Conservation (phyloP, 768 basidiomycete species). For the Dioszegia aurantiaca region DNA sequence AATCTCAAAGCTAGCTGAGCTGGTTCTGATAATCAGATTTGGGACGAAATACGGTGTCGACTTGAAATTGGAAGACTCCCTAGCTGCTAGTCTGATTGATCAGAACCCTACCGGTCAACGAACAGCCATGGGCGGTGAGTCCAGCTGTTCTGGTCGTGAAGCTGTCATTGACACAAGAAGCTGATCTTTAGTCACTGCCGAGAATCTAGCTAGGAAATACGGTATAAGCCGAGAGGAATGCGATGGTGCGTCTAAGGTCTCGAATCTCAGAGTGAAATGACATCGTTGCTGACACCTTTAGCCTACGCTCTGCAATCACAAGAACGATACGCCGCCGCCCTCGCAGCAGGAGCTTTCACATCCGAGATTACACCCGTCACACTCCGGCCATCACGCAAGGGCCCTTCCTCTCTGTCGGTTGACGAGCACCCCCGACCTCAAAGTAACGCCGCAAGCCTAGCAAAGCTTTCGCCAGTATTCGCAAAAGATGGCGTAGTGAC, state of each 20-base stretch:
- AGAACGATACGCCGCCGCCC: constrained; percentile 47
- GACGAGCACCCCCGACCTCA: constrained; percentile 54
- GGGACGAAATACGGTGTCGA: constrained; percentile 54
- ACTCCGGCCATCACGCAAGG: constrained; percentile 42
- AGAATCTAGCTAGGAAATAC: constrained; percentile 55
- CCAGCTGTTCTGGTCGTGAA: neutral
- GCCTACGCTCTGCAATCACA: constrained; percentile 52
- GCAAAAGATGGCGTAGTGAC: constrained; percentile 52
- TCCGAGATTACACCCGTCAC: constrained; percentile 42
- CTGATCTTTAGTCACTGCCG: constrained; percentile 50
- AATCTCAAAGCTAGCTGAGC: no score
- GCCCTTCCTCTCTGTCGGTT: constrained; percentile 30
- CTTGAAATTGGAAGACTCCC: constrained; percentile 53
- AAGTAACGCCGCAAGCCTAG: constrained; percentile 48
- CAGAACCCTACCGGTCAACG: constrained; percentile 51
- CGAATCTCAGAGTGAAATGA: no score
- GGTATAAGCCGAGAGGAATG: constrained; percentile 53
- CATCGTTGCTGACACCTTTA: no score
- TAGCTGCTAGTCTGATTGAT: constrained; percentile 52
- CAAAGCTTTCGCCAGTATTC: constrained; percentile 51
- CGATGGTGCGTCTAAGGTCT: constrained; percentile 49
- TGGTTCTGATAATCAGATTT: constrained; percentile 26
- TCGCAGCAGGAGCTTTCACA: constrained; percentile 46
- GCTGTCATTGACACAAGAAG: neutral
- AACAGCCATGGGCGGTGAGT: constrained; percentile 50